Base-by-base conservation (phyloP, 495 filamentous ascomycete genomes). In the Cercophora newfieldiana region DNA sequence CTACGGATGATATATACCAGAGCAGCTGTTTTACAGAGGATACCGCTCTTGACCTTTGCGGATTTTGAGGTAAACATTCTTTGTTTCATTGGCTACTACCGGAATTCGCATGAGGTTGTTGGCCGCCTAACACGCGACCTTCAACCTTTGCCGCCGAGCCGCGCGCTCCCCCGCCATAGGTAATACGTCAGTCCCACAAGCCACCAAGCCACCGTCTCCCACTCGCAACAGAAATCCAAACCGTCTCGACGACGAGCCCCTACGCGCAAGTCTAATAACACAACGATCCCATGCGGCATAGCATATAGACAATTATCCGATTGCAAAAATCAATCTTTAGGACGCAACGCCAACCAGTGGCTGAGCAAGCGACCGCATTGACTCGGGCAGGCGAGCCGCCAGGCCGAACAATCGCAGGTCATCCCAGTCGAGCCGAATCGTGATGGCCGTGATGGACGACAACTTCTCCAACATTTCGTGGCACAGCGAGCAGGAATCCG, bases 391-490 rank as follows among this genome's bases (percentile, higher is more conserved):
- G 50, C 21, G 50, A 53, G 50, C 57, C 16, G 33, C 57, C 18
- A 31, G 29, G 24, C 19, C 31, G 29, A 47, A 25, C 57, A 60
- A 25, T 22, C 30, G 16, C n/a, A 60, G 31, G 25, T 44, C 37
- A 37, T 24, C 61, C 30, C 30, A 21, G 37, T 26, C 56, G 28
- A 53, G 18, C 30, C 57, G 30, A 61, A 31, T 51, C 63, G 70
- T 53, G 26, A 81, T 83, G 81, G 78, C 78, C 50, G 80, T 81
- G 66, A 74, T 81, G 63, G 80, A 81, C 68, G 79, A 83, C 69
- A 80, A 79, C 68, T 83, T 83, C 69, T 83, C 81, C 68, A 82
- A 77, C 61, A 78, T 83, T 59, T 80, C 80, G 1, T 83, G 81
- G 81, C 76, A 79, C 25, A 81, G 71, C 72, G 78, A 78, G 31